Base-by-base conservation (phyloP, 1,284 basidiomycete genomes). In the Marasmius oreades region DNA sequence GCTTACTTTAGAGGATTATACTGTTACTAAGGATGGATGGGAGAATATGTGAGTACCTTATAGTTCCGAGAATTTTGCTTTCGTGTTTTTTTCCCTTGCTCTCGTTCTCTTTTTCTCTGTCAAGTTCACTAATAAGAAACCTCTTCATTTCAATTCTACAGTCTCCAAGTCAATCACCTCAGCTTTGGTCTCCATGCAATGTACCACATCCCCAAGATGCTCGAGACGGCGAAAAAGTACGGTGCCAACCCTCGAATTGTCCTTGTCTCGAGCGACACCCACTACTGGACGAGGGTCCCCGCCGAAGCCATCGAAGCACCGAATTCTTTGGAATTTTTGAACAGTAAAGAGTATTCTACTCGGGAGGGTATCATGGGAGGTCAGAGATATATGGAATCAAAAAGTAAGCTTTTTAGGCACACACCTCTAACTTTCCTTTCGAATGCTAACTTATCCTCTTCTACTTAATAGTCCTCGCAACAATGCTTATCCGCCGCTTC, bases 401-500 rank as follows among this genome's bases (percentile, higher is more conserved):
- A 76, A 63, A 61, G 74, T 74, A 28, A 36, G 67, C 61, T 44
- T n/a, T 34, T 14, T 4, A 12, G 46, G 24, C 50, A 5, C 2
- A n/a, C n/a, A 18, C 20, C 37, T 11, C 20, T 7, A 43, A 51
- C 42, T 31, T 31, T 18, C 16, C 28, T 45, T 39, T 11, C 22
- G 51, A 55, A n/a, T n/a, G 28, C 37, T 24, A 24, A n/a, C 23
- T 14, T 31, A 31, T 31, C 28, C 28, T 31, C 59, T 45, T 2
- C 45, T 31, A 33, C 37, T 36, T 43, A 8, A 14, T 43, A 79
- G 77, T 79, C 8, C 62, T 79, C 33, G 74, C 75, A 57, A 56
- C 79, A 1, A 65, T 77, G 48, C 76, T 79, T 61, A 64, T 66
- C 14, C 76, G 73, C 11, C 73, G 71, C 4, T 63, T 80, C 1